Conservation (phyloP, 1,284 basidiomycete species). For the Microbotryum silenes-acaulis region DNA sequence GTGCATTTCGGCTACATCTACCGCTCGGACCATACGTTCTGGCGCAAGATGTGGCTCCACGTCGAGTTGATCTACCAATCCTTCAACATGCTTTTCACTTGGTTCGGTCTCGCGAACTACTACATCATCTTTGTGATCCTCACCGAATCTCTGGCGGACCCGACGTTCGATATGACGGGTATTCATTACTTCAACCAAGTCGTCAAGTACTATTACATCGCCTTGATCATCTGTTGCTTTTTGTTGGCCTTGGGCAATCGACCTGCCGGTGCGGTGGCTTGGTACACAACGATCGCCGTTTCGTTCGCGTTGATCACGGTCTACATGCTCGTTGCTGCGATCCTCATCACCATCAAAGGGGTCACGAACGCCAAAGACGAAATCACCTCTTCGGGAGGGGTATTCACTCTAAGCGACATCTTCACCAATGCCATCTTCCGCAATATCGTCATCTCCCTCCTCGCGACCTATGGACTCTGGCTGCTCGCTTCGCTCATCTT, state of each 20-base stretch:
- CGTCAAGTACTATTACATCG: conserved; percentile 79
- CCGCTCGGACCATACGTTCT: conserved; percentile 70
- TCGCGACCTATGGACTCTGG: conserved; percentile 81
- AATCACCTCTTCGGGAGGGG: conserved; percentile 39
- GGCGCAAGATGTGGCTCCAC: conserved; percentile 88
- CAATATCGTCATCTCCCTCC: conserved; percentile 72
- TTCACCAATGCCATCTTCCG: conserved; percentile 68
- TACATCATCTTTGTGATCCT: conserved; percentile 79
- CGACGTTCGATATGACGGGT: conserved; percentile 56
- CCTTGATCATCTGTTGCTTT: conserved; percentile 65
- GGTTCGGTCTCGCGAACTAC: conserved; percentile 61
- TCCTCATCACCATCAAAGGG: conserved; percentile 72
- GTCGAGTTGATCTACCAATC: conserved; percentile 87
- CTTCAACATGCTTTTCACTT: conserved; percentile 60
- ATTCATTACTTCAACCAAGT: conserved; percentile 56
- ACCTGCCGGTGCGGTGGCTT: conserved; percentile 76
- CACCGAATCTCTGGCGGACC: conserved; percentile 60
- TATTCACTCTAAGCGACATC: conserved; percentile 51
- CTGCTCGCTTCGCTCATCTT: conserved; percentile 69
- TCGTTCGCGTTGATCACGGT: conserved; percentile 81
- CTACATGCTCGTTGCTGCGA: conserved; percentile 80
- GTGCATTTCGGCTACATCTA: conserved; percentile 37
- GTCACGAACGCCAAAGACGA: conserved; percentile 51
- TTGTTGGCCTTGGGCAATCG: conserved; percentile 83
- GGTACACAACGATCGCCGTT: conserved; percentile 69